These are phyloP conservation scores for Phragmites australis DNA, from an alignment of 176 grass and related monocot genomes.

Conservation along the genomic window DNA sequence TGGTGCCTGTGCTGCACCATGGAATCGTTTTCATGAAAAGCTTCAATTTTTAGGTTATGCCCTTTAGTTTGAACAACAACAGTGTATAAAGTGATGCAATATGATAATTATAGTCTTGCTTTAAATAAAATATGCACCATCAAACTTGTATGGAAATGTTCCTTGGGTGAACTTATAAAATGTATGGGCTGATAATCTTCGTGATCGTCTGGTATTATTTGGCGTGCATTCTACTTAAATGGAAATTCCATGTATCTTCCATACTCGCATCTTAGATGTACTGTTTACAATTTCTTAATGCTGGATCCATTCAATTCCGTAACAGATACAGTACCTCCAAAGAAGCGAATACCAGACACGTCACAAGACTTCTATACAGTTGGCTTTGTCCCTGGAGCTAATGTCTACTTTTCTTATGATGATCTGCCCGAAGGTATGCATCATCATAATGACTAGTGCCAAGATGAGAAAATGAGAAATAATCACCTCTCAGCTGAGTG, in stretches of 20 bases:
- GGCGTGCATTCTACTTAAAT: background rate
- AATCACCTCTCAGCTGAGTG: background rate
- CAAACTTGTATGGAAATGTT: constrained; percentile 17
- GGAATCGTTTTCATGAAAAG: background rate
- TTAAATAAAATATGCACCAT: background rate
- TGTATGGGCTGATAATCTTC: background rate
- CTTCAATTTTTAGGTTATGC: constrained; percentile 3
- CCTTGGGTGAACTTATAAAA: constrained; percentile 13
- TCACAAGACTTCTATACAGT: constrained; percentile 79
- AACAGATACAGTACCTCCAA: constrained; percentile 95
- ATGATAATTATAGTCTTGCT: background rate
- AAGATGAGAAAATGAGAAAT: constrained; percentile 22
- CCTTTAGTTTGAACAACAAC: constrained; percentile 9
- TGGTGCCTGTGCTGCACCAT: background rate
- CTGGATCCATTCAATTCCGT: constrained; percentile 7
- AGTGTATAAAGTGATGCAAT: background rate
- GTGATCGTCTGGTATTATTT: background rate
- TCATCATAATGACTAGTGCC: constrained; percentile 6
- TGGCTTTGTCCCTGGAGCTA: constrained; percentile 95
- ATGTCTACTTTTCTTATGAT: constrained; percentile 89
- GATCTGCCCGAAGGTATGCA: constrained; percentile 75
- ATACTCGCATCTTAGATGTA: constrained; percentile 7
- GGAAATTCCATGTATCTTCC: background rate
- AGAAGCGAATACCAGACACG: constrained; percentile 73
- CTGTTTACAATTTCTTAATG: constrained; percentile 32